Evolutionary conservation across 164 flowering plant species (phyloP), one percentile per base, ranked within the genome.

Genomic region (Amborella trichopoda): DNA sequence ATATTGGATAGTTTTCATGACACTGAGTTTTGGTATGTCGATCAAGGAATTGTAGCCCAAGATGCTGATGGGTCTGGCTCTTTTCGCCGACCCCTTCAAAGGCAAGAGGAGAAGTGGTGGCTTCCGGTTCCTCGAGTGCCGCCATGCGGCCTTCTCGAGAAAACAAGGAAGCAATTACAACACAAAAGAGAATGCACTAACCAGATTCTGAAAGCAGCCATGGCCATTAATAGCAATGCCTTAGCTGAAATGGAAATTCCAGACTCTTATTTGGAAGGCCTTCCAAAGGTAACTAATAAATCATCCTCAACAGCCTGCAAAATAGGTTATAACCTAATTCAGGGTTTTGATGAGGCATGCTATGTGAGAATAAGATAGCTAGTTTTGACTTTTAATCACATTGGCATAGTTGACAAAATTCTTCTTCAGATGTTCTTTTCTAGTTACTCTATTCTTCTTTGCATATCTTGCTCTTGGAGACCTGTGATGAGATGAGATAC

Each of bases 41-140:
- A 88, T 62, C 88, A 88, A 70, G 99, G 94, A 17, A 66, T 88
- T 19, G 40, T 72, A 57, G 74, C 83, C 28, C 49, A 81, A 13
- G 83, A 77, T 22, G 68, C 73, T 26, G 79, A 73, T 69, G 84
- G 82, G 0, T 78, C 91, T 8, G 67, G 72, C 44, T 76, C 96
- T 28, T 75, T 74, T 44, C 76, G 68, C 3, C 78, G 68, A 68
- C 58, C 76, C 9, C 52, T 67, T 40, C 82, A 83, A 49, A 68
- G 99, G 41, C 91, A 93, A 48, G 86, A 81, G 62, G 96, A 93
- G 53, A 93, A 88, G 54, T 93, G 99, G 99, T 93, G 99, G 99
- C 73, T 93, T 17, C 99, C 96, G 26, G 87, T 81, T 11, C 96
- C 99, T 19, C 82, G 89, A 37, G 78, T 93, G 16, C 85, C 95